These are phyloP conservation scores for Cercospora nicotianae DNA, from an alignment of 2,329 filamentous ascomycete species.

Conservation along the genomic window DNA sequence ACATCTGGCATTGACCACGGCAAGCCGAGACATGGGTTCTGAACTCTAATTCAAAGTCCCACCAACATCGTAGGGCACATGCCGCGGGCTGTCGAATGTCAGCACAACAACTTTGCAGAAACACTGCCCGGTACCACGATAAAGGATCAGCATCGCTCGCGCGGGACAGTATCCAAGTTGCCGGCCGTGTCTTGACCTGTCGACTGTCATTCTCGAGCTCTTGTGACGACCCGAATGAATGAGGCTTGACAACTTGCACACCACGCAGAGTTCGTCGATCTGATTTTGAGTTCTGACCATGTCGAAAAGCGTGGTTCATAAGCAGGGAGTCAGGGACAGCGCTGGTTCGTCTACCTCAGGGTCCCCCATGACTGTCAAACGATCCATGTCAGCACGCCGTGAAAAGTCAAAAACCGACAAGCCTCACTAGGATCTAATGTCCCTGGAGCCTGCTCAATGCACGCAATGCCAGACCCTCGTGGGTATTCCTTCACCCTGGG, in stretches of 20 bases:
- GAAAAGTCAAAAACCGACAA: constrained; percentile 13
- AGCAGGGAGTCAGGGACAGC: not conserved
- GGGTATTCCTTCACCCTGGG: not conserved
- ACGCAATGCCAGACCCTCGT: constrained; percentile 9
- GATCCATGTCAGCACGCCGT: not conserved
- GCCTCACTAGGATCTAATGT: constrained; percentile 1
- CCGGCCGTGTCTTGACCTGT: not conserved
- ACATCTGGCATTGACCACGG: not conserved
- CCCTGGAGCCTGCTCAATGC: constrained; percentile 6
- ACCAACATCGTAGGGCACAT: constrained; percentile 1
- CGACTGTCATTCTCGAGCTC: not conserved
- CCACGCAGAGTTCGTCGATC: not conserved
- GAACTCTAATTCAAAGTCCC: constrained; percentile 4
- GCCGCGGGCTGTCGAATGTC: not conserved
- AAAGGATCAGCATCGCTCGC: not conserved
- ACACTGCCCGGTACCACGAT: not conserved
- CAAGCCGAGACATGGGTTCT: not conserved
- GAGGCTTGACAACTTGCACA: constrained; percentile 3
- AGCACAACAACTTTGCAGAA: not conserved
- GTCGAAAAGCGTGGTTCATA: not conserved
- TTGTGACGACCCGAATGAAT: not conserved
- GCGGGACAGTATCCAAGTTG: not conserved
- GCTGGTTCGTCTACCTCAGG: not conserved
- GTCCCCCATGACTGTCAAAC: not conserved
- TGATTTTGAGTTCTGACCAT: not conserved